Evolutionary conservation across 2,329 filamentous ascomycete species (phyloP).

Genomic region (Podosphaera fusca): DNA sequence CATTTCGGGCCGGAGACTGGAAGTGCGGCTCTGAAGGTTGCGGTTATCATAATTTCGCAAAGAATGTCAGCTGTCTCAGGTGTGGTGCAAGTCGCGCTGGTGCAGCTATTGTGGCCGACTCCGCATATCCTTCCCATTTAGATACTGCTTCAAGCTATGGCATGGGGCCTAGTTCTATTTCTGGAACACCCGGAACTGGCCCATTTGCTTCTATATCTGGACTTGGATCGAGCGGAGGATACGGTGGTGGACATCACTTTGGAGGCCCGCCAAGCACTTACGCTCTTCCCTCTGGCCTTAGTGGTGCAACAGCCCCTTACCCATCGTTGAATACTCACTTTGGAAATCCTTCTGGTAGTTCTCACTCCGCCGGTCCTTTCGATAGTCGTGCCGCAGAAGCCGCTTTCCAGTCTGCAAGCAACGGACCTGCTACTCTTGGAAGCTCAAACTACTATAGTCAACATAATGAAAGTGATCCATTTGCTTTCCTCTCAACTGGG

Average conservation of each 20-base stretch:
- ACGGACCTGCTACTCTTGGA: constrained; percentile 55
- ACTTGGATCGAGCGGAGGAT: constrained; percentile 40
- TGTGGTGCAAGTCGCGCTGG: constrained; percentile 88
- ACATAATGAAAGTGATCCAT: constrained; percentile 47
- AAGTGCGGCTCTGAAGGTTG: constrained; percentile 96
- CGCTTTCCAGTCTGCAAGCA: constrained; percentile 74
- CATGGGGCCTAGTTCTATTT: constrained; percentile 76
- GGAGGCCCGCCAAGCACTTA: constrained; percentile 76
- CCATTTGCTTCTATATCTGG: constrained; percentile 48
- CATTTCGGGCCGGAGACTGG: constrained; percentile 97
- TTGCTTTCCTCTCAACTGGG: constrained; percentile 54
- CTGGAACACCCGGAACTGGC: constrained; percentile 55
- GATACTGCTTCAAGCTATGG: constrained; percentile 62
- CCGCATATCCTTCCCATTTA: constrained; percentile 76
- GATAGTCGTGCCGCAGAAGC: constrained; percentile 86
- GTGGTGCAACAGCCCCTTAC: constrained; percentile 56
- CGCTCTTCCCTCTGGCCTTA: constrained; percentile 65
- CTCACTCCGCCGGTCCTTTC: constrained; percentile 69
- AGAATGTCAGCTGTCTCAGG: constrained; percentile 93
- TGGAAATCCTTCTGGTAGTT: constrained; percentile 43
- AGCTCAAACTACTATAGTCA: constrained; percentile 44
- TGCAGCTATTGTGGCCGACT: constrained; percentile 84
- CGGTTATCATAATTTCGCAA: constrained; percentile 97
- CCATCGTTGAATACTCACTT: constrained; percentile 66
- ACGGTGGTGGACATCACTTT: constrained; percentile 55